Base-by-base conservation (phyloP, 169 alveolate species). In the Toxoplasma gondii region DNA sequence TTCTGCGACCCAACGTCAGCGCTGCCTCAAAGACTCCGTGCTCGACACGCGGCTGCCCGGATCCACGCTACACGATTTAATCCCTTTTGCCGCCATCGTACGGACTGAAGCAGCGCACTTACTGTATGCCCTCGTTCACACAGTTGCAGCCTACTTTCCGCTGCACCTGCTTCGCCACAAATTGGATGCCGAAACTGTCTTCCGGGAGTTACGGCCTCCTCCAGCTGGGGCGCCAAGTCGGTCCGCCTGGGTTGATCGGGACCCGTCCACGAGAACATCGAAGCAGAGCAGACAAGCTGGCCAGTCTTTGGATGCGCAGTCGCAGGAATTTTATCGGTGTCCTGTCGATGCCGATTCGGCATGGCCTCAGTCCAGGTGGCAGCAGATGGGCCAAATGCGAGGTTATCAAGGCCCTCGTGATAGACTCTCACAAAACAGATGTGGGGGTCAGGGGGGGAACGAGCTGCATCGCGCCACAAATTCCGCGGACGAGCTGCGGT, bases 101-200 rank as follows among this genome's bases (percentile, higher is more conserved):
- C 86, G 86, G 29, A 78, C 86, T 19, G 86, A 78, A 78, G 86
- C 86, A n/a, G 86, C 86, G n/a, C 86, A 78, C 43, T 45, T 78
- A n/a, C n/a, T 78, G 86, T 78, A 78, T 78, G 86, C 45, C 9
- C 86, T 78, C 4, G 86, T 78, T 31, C 86, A 78, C 49, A 38
- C 86, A 78, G 86, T 38, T 4, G 39, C 86, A 78, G 86, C 86
- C 45, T 78, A 24, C 43, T 78, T 78, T 16, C 86, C 86, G 27
- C 44, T 78, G 27, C 86, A 78, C 86, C 86, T 78, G 27, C 86
- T 78, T 10, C 86, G 39, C 22, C 86, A 78, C 45, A 78, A n/a
- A 27, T 16, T 78, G 86, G 86, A 78, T 17, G 49, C 86, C 49
- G n/a, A 19, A n/a, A 19, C 19, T 24, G 86, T 78, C 39, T 12